These are phyloP conservation scores for Gossypium ekmanianum DNA, from an alignment of 345 rosid species.

Conservation along the genomic window DNA sequence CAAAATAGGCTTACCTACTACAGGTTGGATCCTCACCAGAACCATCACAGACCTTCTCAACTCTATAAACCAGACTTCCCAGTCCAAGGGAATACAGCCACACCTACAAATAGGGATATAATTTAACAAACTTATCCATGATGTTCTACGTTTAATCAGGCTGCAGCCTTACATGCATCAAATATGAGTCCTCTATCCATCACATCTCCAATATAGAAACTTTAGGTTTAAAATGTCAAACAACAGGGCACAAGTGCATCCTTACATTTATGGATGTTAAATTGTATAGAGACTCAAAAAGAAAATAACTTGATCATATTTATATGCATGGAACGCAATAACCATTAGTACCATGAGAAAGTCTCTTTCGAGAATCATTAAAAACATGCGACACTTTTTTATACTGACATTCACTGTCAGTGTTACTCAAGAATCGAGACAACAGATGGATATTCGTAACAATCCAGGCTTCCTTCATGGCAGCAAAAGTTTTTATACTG, in stretches of 20 bases:
- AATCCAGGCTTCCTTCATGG: not conserved
- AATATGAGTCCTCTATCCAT: too few species aligned
- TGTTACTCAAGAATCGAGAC: not conserved
- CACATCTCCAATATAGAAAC: not conserved
- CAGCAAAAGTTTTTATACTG: not conserved
- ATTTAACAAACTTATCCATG: not conserved
- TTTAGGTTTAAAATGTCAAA: not conserved
- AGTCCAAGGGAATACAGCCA: conserved; percentile 54
- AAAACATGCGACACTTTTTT: not conserved
- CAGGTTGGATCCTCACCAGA: conserved; percentile 80
- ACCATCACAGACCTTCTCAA: conserved; percentile 72
- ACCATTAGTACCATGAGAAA: not conserved
- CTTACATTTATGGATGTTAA: not conserved
- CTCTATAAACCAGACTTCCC: conserved; percentile 43
- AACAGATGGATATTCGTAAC: not conserved
- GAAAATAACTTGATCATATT: not conserved
- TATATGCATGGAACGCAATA: not conserved
- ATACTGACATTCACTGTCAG: not conserved
- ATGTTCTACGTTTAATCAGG: not conserved
- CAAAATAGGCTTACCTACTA: conserved; percentile 54
- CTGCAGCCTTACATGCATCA: not conserved
- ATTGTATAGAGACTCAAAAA: not conserved
- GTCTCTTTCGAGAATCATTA: not conserved
- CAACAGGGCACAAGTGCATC: not conserved
- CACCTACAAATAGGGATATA: conserved; percentile 35